Evolutionary conservation across 225 moss, liverwort and hornwort species (phyloP).

Genomic region (Asterella californica): DNA sequence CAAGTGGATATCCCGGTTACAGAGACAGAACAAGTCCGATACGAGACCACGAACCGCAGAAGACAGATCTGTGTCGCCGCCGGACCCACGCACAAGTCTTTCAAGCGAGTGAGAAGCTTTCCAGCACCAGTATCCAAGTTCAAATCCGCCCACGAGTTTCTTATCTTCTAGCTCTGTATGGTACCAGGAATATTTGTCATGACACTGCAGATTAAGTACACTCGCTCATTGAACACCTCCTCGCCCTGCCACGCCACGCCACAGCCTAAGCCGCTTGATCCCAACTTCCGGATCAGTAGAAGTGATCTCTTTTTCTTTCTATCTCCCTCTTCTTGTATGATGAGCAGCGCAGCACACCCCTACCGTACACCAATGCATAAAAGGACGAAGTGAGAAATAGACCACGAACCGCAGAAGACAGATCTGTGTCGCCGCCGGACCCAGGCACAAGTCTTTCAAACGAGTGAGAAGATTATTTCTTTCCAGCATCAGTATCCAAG

Average conservation of each 20-base stretch:
- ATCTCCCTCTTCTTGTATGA: background rate
- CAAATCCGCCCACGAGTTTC: background rate
- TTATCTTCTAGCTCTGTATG: background rate
- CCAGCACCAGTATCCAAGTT: background rate
- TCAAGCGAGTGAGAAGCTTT: background rate
- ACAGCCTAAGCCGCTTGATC: background rate
- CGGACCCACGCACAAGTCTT: background rate
- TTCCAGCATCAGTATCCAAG: background rate
- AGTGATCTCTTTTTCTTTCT: background rate
- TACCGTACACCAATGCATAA: background rate
- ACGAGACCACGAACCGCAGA: background rate
- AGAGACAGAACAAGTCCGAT: background rate
- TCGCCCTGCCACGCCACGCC: too few relatives aligned
- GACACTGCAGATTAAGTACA: too few relatives aligned
- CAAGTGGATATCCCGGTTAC: background rate
- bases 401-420: background rate
- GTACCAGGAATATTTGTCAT: too few relatives aligned
- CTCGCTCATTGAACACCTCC: too few relatives aligned
- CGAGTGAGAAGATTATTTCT: background rate
- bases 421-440: background rate
- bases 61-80: background rate
- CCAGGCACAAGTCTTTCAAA: background rate
- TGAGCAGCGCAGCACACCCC: background rate
- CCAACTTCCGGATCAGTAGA: background rate
- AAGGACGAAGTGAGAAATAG: background rate